Percentiles rank a stretch among this genome's conserved stretches.
phyloP scores from a whole-genome alignment of 495 filamentous ascomycete genomes.

The Aspergillus coremiiformis region DNA sequence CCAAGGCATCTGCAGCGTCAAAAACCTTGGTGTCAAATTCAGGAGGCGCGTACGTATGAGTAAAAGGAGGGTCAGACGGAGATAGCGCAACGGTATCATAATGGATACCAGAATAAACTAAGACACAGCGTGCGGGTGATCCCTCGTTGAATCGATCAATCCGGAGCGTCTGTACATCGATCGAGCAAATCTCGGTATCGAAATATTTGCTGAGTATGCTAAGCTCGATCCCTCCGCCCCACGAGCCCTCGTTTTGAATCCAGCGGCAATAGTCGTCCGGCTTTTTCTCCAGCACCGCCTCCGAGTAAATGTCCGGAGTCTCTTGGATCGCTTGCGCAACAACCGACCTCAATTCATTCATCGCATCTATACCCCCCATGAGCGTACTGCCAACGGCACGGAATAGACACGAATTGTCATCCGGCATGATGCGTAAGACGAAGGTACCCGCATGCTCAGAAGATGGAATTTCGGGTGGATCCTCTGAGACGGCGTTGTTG shows the following conservation, averaged over 20 bases:
- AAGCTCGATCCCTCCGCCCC: conserved; percentile 91
- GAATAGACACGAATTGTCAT: conserved; percentile 95
- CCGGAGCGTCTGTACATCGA: conserved; percentile 64
- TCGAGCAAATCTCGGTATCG: conserved; percentile 75
- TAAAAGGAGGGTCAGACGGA: conserved; percentile 52
- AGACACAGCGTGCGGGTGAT: conserved; percentile 58
- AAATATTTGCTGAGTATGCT: conserved; percentile 80
- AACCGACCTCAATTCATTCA: conserved; percentile 69
- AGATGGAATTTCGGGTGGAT: conserved; percentile 65
- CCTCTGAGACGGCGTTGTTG: conserved; percentile 27
- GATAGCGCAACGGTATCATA: conserved; percentile 86
- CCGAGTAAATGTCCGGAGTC: conserved; percentile 61
- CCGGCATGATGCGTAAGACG: conserved; percentile 90
- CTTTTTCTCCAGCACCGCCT: conserved; percentile 67
- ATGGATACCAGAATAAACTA: conserved; percentile 91
- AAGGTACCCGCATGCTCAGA: conserved; percentile 55
- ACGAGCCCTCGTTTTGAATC: conserved; percentile 72
- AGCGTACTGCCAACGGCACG: conserved; percentile 77
- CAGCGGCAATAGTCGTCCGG: conserved; percentile 76
- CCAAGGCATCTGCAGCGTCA: conserved; percentile 56
- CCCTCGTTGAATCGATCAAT: conserved; percentile 80
- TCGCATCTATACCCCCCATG: conserved; percentile 61
- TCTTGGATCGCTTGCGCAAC: conserved; percentile 72
- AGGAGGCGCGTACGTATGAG: conserved; percentile 50
- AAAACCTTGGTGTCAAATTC: conserved; percentile 77